Percentiles rank a stretch among this genome's conserved stretches.
These are phyloP conservation scores for Protoeuglena noctilucae DNA, from an alignment of 139 green algal species.

Conservation along the genomic window DNA sequence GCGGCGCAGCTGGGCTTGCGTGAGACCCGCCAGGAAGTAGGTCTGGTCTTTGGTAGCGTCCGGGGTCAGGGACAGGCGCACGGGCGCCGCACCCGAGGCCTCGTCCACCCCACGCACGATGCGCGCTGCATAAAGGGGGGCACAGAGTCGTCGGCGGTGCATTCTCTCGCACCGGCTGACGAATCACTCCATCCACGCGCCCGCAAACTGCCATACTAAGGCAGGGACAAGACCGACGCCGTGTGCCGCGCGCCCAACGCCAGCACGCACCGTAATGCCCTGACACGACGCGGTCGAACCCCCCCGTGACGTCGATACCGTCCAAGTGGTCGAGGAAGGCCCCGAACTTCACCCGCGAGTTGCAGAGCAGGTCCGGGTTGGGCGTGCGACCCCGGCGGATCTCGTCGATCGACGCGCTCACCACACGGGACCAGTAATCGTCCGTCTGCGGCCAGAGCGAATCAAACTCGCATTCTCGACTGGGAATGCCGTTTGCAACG, in stretches of 20 bases:
- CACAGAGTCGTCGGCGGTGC: too few relatives aligned
- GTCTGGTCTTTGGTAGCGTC: conserved; percentile 86
- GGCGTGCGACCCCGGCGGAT: conserved; percentile 77
- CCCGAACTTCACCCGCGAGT: conserved; percentile 81
- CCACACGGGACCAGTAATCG: conserved; percentile 83
- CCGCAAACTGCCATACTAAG: too few relatives aligned
- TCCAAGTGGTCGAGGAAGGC: conserved; percentile 76
- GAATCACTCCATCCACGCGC: too few relatives aligned
- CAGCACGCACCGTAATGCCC: conserved; percentile 55
- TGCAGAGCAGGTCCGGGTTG: conserved; percentile 97
- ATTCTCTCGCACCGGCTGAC: too few relatives aligned
- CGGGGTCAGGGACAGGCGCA: conserved; percentile 37
- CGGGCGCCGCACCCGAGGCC: not conserved
- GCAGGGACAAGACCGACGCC: too few relatives aligned
- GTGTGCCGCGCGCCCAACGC: too few relatives aligned
- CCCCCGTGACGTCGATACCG: not conserved
- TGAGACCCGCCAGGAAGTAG: conserved; percentile 74
- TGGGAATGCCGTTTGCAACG: too few relatives aligned
- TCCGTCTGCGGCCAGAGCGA: too few relatives aligned
- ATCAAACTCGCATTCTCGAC: too few relatives aligned
- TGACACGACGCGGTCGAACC: conserved; percentile 61
- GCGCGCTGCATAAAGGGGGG: too few relatives aligned
- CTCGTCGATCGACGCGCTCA: too few relatives aligned
- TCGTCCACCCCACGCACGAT: too few relatives aligned
- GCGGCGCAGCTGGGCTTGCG: conserved; percentile 31